Percentiles rank a stretch among this genome's conserved stretches.
Conservation (phyloP, 2,329 filamentous ascomycete species). For the Triangularia verruculosa region DNA sequence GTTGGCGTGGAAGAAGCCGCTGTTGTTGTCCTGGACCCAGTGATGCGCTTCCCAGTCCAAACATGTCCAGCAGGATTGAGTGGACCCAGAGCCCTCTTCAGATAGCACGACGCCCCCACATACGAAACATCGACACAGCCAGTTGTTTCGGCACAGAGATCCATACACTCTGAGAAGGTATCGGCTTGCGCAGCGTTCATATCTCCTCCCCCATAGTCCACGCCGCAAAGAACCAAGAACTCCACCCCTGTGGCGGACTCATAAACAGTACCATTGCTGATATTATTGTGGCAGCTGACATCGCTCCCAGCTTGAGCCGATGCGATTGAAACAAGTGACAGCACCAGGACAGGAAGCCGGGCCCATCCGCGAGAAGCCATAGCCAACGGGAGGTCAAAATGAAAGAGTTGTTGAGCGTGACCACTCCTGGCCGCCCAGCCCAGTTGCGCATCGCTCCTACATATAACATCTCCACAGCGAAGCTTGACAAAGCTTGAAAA, state of each 20-base stretch:
- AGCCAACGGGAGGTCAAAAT: not conserved
- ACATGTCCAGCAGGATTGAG: not conserved
- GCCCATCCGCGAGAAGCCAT: not conserved
- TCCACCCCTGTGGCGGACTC: not conserved
- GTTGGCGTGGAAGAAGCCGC: not conserved
- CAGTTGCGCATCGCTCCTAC: not conserved
- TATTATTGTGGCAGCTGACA: not conserved
- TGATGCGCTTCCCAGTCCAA: not conserved
- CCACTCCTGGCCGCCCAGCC: not conserved
- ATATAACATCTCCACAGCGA: not conserved
- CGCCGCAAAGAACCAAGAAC: not conserved
- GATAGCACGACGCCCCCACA: not conserved
- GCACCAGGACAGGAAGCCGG: not conserved
- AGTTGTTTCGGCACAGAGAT: not conserved
- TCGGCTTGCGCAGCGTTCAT: not conserved
- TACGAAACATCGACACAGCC: not conserved
- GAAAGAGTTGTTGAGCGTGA: not conserved
- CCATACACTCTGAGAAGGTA: not conserved
- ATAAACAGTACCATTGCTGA: not conserved
- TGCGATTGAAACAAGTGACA: not conserved
- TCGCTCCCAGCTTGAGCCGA: not conserved
- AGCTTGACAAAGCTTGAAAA: not conserved
- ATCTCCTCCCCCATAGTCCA: slow-evolving; percentile 1
- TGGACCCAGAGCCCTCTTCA: not conserved
- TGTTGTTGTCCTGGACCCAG: not conserved